These are phyloP conservation scores for Jamesozyma spencerorum DNA, from an alignment of 805 yeast genomes.

Conservation along the genomic window DNA sequence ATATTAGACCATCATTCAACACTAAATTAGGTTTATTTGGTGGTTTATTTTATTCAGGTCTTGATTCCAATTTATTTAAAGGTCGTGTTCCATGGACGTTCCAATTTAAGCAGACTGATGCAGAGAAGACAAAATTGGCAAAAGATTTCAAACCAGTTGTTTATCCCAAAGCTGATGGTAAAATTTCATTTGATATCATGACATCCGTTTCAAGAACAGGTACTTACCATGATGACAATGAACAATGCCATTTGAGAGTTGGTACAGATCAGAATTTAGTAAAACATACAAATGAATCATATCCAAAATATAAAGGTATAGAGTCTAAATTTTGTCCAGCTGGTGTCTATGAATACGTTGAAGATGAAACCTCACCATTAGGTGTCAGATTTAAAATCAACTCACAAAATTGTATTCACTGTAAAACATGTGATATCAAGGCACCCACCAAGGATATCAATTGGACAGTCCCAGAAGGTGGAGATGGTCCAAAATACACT, in stretches of 20 bases:
- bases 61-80: slow-evolving; percentile 65
- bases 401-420: slow-evolving; percentile 95
- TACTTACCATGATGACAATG: slow-evolving; percentile 91
- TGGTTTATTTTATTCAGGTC: slow-evolving; percentile 77
- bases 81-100: slow-evolving; percentile 90
- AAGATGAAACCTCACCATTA: slow-evolving; percentile 44
- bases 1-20: slow-evolving; percentile 86
- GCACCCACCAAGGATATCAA: slow-evolving; percentile 88
- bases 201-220: slow-evolving; percentile 97
- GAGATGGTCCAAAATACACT: slow-evolving; percentile 94
- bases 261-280: slow-evolving; percentile 48
- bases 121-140: slow-evolving; percentile 64
- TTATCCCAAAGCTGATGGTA: slow-evolving; percentile 95
- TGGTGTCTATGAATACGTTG: slow-evolving; percentile 87
- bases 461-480: slow-evolving; percentile 99
- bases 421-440: slow-evolving; percentile 97
- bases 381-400: slow-evolving; percentile 89
- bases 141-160: slow-evolving; percentile 57
- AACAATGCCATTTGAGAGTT: slow-evolving; percentile 75
- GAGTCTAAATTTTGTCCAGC: slow-evolving; percentile 96
- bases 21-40: slow-evolving; percentile 66
- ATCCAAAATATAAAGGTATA: slow-evolving; percentile 73
- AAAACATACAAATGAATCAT: slow-evolving; percentile 59
- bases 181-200: slow-evolving; percentile 78
- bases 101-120: slow-evolving; percentile 57